Evolutionary conservation across 176 grass and related monocot species (phyloP), one percentile per base, ranked within the genome.

Genomic region (Panicum miliaceum): DNA sequence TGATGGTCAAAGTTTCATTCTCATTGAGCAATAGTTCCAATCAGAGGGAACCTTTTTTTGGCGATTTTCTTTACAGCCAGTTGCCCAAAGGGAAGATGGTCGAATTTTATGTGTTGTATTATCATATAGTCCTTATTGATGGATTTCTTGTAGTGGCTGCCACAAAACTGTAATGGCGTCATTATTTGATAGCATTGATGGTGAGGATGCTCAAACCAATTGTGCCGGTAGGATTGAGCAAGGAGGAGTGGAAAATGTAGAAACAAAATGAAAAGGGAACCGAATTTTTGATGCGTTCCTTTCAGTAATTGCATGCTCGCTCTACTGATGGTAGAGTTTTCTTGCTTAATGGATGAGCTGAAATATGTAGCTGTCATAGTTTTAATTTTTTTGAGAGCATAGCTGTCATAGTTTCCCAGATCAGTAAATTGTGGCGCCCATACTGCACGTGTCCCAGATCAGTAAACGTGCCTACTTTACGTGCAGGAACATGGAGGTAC

Each of bases 211-310:
- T 87, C 75, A 68, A 60, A 83, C 78, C 40, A 34, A 58, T 68
- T 12, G 16, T 20, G n/a, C 47, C 75, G 65, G 46, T 73, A 19
- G 23, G 73, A 63, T 76, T 67, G 57, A 41, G 26, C 57, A 83
- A 73, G 48, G 56, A 52, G 12, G 5, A 80, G 38, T 85, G 77
- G 11, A 48, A 73, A 77, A 53, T 82, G 75, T 78, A 56, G 38
- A 84, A 89, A 66, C 43, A 61, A 59, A 76, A 89, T 65, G 73
- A 74, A 89, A 89, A 86, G 77, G 87, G 91, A 92, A 92, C 91
- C 84, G 0, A 73, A 40, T 79, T 92, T 91, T 90, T 90, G 26
- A 77, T 37, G 87, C 15, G 87, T 90, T 92, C 91, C 91, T 92
- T 84, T 77, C 32, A 81, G 41, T 76, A 87, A 73, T 82, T 66